phyloP scores from a whole-genome alignment of 371 early-diverging fungal species.

The Rhizopus arrhizus region DNA sequence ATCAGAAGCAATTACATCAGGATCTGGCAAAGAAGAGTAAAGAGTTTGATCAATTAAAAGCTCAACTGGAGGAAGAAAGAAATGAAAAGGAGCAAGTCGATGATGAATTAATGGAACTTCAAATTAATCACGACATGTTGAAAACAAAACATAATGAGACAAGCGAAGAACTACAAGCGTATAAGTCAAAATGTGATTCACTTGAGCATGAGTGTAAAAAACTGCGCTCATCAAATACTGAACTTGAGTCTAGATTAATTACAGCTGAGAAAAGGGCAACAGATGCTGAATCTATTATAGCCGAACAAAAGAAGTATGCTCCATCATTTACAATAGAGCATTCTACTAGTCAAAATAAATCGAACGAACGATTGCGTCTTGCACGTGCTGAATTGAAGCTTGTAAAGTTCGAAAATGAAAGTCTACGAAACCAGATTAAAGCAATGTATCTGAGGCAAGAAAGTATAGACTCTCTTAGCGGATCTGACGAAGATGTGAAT shows the following conservation, averaged over 20 bases:
- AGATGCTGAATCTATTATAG: background rate
- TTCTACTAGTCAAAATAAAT: background rate
- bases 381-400: background rate
- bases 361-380: background rate
- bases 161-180: background rate
- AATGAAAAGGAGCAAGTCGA: background rate
- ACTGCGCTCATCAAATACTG: background rate
- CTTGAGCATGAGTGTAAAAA: background rate
- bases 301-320: background rate
- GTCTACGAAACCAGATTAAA: background rate
- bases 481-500: background rate
- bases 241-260: background rate
- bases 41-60: background rate
- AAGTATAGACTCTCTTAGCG: background rate
- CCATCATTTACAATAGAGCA: background rate
- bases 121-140: background rate
- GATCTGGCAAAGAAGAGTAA: background rate
- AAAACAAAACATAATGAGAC: background rate
- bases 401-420: background rate
- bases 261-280: background rate
- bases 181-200: background rate
- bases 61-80: background rate
- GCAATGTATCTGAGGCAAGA: background rate
- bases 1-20: background rate
- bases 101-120: constrained; percentile 3